These are phyloP conservation scores for Beauveria caledonica DNA, from an alignment of 2,329 filamentous ascomycete genomes.

Conservation along the genomic window DNA sequence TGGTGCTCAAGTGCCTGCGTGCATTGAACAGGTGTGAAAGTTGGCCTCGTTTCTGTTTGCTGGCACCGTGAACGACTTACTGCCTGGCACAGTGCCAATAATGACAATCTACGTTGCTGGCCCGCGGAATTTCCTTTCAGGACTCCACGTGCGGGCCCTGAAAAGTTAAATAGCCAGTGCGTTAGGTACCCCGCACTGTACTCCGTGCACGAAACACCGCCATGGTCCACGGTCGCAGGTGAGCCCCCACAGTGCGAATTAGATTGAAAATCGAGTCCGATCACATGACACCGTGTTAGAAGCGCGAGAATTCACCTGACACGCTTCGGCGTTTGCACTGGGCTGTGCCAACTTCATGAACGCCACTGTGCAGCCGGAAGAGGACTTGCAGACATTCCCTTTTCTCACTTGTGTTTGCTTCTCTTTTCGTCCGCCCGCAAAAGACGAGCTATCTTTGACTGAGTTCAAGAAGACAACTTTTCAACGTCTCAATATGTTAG, in stretches of 20 bases:
- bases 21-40: constrained; percentile 11
- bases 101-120: background rate
- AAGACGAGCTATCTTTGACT: background rate
- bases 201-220: background rate
- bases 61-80: constrained; percentile 14
- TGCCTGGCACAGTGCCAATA: constrained; percentile 24
- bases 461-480: background rate
- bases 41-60: constrained; percentile 20
- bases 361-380: constrained; percentile 2
- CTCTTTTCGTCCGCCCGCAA: background rate
- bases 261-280: background rate
- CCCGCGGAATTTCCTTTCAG: constrained; percentile 24
- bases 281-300: constrained; percentile 30
- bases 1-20: background rate
- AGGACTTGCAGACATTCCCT: background rate
- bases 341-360: background rate
- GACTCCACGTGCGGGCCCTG: constrained; percentile 23
- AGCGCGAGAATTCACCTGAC: constrained; percentile 14
- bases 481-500: background rate
- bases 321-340: constrained; percentile 16
- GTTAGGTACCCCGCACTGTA: constrained; percentile 9
- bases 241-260: constrained; percentile 16
- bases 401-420: background rate
- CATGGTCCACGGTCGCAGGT: background rate
- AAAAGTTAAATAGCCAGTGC: constrained; percentile 13